Evolutionary conservation across 2,329 filamentous ascomycete species (phyloP), one percentile per base, ranked within the genome.

Genomic region (Knufia petricola): DNA sequence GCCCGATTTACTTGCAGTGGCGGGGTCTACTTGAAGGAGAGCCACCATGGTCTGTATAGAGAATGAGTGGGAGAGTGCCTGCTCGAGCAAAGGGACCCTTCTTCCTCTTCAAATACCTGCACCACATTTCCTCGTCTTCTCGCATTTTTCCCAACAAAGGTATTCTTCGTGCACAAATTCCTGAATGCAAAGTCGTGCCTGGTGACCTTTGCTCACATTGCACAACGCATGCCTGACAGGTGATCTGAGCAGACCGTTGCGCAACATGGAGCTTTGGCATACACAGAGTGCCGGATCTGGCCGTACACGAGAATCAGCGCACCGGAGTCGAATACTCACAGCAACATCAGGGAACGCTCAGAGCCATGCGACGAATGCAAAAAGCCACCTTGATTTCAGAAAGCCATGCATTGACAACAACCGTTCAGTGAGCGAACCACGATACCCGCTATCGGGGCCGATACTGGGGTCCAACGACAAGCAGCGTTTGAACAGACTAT

Each of bases 311-410:
- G 32, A 47, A 28, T 30, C 44, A 28, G 23, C 13, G 15, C 44
- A 47, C 23, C 20, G 23, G 6, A 9, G 15, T 20, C 21, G 34
- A 15, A 19, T 47, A 17, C 40, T 50, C 19, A 45, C n/a, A 6
- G n/a, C n/a, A 28, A 50, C 40, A 41, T 69, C 68, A 52, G 67
- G 67, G 44, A 70, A 70, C 58, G 62, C 63, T 48, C 68, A 69
- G 53, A 47, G 17, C 23, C 31, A 26, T 20, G 9, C 46, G 13
- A 28, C 36, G 6, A 26, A 47, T 19, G 9, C 32, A 28, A 47
- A 47, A 34, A 24, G 12, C 26, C 26, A 28, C 12, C 26, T 28
- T 6, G 12, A 28, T 28, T 28, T 28, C 26, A 28, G 12, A 12
- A 28, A 17, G 13, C 21, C 17, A 39, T 12, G n/a, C 37, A 10